Conservation (phyloP, 148 eudicot species). For the Amaranthus cruentus region DNA sequence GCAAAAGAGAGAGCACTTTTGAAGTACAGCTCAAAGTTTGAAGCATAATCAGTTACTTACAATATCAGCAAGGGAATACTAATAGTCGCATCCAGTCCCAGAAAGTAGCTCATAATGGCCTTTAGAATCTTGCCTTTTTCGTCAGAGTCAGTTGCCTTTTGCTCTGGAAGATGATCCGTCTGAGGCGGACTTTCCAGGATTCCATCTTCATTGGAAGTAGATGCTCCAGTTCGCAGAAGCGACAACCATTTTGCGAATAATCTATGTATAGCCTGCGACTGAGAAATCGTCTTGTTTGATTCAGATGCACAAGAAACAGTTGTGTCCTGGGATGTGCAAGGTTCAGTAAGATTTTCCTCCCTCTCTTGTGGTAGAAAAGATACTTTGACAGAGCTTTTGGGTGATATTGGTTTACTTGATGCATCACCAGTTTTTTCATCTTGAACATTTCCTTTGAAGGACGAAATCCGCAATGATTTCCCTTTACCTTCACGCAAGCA, state of each 20-base stretch:
- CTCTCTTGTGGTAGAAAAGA: slow-evolving; percentile 48
- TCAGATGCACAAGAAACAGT: slow-evolving; percentile 39
- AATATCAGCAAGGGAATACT: slow-evolving; percentile 69
- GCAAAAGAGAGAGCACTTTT: not conserved
- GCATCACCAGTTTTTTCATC: slow-evolving; percentile 46
- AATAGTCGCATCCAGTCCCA: slow-evolving; percentile 72
- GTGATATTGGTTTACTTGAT: slow-evolving; percentile 39
- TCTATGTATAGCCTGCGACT: slow-evolving; percentile 54
- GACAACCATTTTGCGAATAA: slow-evolving; percentile 67
- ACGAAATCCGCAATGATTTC: slow-evolving; percentile 49
- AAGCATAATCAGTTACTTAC: slow-evolving; percentile 47
- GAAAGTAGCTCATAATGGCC: slow-evolving; percentile 53
- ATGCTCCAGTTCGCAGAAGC: slow-evolving; percentile 47
- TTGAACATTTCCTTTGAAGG: slow-evolving; percentile 58
- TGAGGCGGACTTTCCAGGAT: slow-evolving; percentile 32
- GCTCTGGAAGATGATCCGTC: slow-evolving; percentile 27
- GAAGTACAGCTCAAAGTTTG: slow-evolving; percentile 16
- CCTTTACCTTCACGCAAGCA: slow-evolving; percentile 35
- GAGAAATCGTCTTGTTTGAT: slow-evolving; percentile 29
- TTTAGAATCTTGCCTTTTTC: slow-evolving; percentile 46
- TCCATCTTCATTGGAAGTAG: slow-evolving; percentile 35
- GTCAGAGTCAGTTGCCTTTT: slow-evolving; percentile 28
- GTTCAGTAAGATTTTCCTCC: slow-evolving; percentile 37
- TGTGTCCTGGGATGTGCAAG: slow-evolving; percentile 40
- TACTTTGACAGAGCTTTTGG: slow-evolving; percentile 43